Base-by-base conservation (phyloP, 768 basidiomycete species). In the Cystoderma amianthinum region DNA sequence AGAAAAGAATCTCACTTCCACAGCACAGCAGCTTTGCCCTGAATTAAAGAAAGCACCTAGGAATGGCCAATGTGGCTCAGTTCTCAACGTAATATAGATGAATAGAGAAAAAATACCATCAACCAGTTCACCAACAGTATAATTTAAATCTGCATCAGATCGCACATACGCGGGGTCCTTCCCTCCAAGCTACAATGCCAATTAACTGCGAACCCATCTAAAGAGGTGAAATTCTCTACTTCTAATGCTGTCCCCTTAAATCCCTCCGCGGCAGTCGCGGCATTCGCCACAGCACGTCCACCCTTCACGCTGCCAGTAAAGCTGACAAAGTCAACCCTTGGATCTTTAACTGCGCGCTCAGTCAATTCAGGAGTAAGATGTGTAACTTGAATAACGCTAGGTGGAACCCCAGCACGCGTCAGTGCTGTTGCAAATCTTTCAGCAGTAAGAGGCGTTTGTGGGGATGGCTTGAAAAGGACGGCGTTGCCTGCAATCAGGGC, bases 121-220 rank as follows among this genome's bases (percentile, higher is more conserved):
- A 2, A 93, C 93, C 2, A 98, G 75, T 52, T 97, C 85, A 17
- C 78, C 73, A 10, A 80, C 82, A 0, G 92, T 85, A 52, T 85
- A 97, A 9, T 78, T 75, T 1, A 96, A 54, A 61, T 96, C 80
- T 0, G 86, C 91, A 58, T 97, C 95, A 2, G 76, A 63, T 17
- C 92, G 69, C 4, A 99, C 93, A 54, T 97, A 99, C 2, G 95
- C 96, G 2, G 96, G 92, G 55, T 99, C 96, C 61, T 99, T 98
- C 1, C 96, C 96, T 2, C 96, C 96, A 12, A 99, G 78, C 86
- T 91, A 48, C 15, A 11, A 18, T 5, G 20, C 36, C 15, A 30
- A 13, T 18, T 22, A 3, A 7, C 3, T 46, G n/a, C 48, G 39
- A 44, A 38, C 38, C 15, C 9, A 25, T 9, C 18, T 4, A 25